Evolutionary conservation across 305 asterid genomes (phyloP), one percentile per base, ranked within the genome.

Genomic region (Fraxinus dipetala): DNA sequence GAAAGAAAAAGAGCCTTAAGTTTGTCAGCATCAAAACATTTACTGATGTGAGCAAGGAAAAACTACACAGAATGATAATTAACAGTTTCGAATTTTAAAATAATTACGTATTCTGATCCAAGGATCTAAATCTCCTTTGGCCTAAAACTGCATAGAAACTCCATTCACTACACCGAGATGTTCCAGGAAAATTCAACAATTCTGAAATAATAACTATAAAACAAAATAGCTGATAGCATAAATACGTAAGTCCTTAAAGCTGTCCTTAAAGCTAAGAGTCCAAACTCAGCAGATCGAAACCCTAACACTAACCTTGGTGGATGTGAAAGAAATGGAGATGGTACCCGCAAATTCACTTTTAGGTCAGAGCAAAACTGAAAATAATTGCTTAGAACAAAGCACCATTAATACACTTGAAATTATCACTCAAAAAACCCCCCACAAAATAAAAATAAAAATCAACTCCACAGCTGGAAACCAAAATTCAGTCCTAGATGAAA

Each of bases 221-320:
- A 16, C 35, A 43, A 72, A 76, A 34, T 13, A 31, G 4, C 14
- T 24, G 40, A 34, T 34, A 63, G 18, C 0, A 26, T 28, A 26
- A 61, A 76, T 78, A 36, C 51, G 51, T n/a, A 61, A 32, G 3
- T 9, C 30, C 54, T 22, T 34, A 45, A 20, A 40, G 67, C 24
- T 26, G 3, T 9, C 30, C 54, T 22, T 34, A 45, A 20, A 40
- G 67, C 24, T 26, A 34, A 4, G 67, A 24, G 40, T 40, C 61
- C 30, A 11, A 26, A 81, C 59, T 81, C 59, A 72, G 79, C 85
- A 81, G 87, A 84, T 86, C 73, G 5, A 65, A 61, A 26, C 35
- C 73, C 89, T 73, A 84, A 75, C 82, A 80, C 80, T 81, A 61
- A 81, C 86, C 88, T 85, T 79, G 78, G 76, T 81, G 34, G 73